Evolutionary conservation across 768 basidiomycete species (phyloP).

Genomic region (Auricularia sp.): DNA sequence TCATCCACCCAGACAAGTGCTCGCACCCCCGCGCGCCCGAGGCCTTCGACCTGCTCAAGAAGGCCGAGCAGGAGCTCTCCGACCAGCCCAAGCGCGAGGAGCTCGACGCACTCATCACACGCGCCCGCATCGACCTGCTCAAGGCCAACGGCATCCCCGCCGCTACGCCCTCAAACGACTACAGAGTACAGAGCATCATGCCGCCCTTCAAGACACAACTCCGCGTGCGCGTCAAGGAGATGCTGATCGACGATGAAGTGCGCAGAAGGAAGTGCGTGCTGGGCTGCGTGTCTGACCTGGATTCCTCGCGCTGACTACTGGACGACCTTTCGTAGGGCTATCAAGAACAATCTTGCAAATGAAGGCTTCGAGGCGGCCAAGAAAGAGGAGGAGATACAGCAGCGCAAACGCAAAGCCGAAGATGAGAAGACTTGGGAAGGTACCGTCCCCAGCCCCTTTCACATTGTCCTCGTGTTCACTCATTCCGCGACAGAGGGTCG

Average conservation of each 20-base stretch:
- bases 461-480: background rate
- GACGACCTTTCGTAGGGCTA: conserved; percentile 39
- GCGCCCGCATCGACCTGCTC: conserved; percentile 62
- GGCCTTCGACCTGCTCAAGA: conserved; percentile 89
- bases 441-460: conserved; percentile 19
- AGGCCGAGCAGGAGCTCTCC: conserved; percentile 79
- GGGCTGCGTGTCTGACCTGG: background rate
- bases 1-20: conserved; percentile 98
- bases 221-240: conserved; percentile 64
- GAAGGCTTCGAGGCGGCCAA: conserved; percentile 88
- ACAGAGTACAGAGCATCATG: conserved; percentile 37
- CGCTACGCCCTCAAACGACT: conserved; percentile 49
- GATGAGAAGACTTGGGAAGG: conserved; percentile 89
- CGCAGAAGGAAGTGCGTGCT: conserved; percentile 64
- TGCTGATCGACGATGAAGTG: conserved; percentile 86
- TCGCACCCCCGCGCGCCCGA: conserved; percentile 80
- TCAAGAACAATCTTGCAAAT: conserved; percentile 87
- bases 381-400: conserved; percentile 75
- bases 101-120: conserved; percentile 66
- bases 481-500: conserved; percentile 41
- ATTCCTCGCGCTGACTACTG: no score
- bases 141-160: conserved; percentile 52
- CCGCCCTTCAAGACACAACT: conserved; percentile 64
- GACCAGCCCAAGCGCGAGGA: conserved; percentile 74
- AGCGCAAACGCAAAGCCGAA: conserved; percentile 78